phyloP scores from a whole-genome alignment of 805 yeast genomes.

The Danielia reshetovae region DNA sequence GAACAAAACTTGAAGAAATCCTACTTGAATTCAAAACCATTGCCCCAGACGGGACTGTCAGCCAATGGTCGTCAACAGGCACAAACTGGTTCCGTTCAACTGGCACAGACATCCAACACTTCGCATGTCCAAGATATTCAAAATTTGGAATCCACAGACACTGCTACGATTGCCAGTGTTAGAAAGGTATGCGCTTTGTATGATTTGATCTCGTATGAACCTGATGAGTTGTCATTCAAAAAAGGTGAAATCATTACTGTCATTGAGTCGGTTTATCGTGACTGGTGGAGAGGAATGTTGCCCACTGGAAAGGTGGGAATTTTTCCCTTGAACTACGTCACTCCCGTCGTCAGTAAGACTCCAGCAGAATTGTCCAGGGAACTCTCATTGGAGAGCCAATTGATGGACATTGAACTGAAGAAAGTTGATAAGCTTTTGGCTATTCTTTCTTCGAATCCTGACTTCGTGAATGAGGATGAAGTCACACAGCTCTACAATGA shows the following conservation, averaged over 20 bases:
- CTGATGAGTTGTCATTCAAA: conserved; percentile 81
- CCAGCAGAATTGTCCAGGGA: conserved; percentile 55
- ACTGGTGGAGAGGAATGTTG: conserved; percentile 93
- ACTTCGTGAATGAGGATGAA: conserved; percentile 50
- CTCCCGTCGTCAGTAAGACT: conserved; percentile 66
- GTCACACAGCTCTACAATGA: conserved; percentile 71
- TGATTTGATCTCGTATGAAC: conserved; percentile 72
- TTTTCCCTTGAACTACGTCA: conserved; percentile 89
- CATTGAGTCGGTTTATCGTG: conserved; percentile 80
- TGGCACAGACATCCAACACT: not conserved
- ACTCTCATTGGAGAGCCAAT: conserved; percentile 43
- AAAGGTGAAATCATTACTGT: conserved; percentile 88
- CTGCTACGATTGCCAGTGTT: conserved; percentile 41
- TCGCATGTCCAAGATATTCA: not conserved
- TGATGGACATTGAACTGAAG: conserved; percentile 47
- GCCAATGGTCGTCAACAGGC: conserved; percentile 12
- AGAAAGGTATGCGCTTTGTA: conserved; percentile 80
- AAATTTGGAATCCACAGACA: not conserved
- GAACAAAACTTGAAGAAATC: conserved; percentile 29
- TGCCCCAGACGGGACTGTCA: conserved; percentile 23
- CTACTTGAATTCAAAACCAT: conserved; percentile 29
- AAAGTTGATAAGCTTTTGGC: conserved; percentile 71
- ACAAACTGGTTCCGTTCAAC: conserved; percentile 5
- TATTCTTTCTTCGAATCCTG: conserved; percentile 39
- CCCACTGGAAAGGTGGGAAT: conserved; percentile 75